These are phyloP conservation scores for Neurospora tetraspora DNA, from an alignment of 495 filamentous ascomycete species.

Conservation along the genomic window DNA sequence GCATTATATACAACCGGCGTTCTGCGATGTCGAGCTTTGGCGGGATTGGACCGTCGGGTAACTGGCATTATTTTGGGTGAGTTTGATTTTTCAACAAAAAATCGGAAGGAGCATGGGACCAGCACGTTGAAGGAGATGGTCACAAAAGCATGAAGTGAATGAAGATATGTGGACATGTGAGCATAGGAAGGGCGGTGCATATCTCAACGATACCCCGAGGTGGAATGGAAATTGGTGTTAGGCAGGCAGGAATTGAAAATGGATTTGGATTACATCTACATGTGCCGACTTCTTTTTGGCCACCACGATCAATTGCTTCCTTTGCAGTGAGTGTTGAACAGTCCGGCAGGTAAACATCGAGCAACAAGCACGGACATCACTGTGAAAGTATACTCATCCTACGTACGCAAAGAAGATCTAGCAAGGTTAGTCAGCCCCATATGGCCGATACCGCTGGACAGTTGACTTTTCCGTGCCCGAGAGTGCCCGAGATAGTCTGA, in stretches of 20 bases:
- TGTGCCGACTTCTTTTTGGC: not conserved
- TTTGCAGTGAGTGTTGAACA: not conserved
- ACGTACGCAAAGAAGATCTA: not conserved
- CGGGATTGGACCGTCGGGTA: not conserved
- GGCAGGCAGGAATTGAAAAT: not conserved
- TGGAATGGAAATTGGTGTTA: not conserved
- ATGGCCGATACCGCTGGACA: not conserved
- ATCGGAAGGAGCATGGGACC: not conserved
- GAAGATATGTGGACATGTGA: not conserved
- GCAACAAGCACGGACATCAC: not conserved
- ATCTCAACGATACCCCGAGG: not conserved
- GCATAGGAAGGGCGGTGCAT: not conserved
- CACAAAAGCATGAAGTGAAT: not conserved
- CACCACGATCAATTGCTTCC: not conserved
- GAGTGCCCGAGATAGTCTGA: not conserved
- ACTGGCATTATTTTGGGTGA: not conserved
- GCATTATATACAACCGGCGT: not conserved
- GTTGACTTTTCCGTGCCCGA: not conserved
- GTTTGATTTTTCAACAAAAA: not conserved
- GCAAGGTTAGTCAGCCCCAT: not conserved
- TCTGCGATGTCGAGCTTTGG: not conserved
- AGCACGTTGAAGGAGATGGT: not conserved
- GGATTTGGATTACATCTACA: not conserved
- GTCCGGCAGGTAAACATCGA: not conserved
- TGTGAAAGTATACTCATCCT: not conserved